Evolutionary conservation across 805 yeast species (phyloP).

Genomic region (Metschnikowia continentalis): DNA sequence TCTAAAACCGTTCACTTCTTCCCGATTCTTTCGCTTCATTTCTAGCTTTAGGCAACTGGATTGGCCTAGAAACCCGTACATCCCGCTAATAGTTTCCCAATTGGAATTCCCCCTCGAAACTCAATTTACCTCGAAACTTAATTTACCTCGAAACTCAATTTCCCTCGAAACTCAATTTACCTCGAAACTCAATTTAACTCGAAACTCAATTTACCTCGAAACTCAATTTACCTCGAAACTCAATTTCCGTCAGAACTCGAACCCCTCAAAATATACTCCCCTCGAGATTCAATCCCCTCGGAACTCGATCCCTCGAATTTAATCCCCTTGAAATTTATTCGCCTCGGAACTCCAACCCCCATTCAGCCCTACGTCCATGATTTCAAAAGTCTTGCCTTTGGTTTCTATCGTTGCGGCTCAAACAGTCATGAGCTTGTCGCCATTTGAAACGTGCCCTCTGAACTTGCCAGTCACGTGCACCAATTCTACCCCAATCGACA

Average conservation of each 20-base stretch:
- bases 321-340: neutral
- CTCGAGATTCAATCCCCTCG: neutral
- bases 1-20: no score
- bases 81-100: no score
- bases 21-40: no score
- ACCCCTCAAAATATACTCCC: neutral
- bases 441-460: neutral
- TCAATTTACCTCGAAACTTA: neutral
- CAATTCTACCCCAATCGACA: conserved; percentile 45
- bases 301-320: neutral
- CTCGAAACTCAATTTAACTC: no score
- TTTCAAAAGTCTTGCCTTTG: neutral
- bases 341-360: no score
- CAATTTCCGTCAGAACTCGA: neutral
- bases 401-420: neutral
- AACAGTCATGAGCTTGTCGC: neutral
- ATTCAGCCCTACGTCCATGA: neutral
- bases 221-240: neutral
- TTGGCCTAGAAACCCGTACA: no score
- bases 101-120: neutral
- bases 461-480: conserved; percentile 1
- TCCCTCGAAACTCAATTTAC: no score
- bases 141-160: neutral
- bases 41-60: no score
- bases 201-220: no score